Conservation (phyloP, 2,329 filamentous ascomycete genomes). For the Penicillium aurantiogriseum region DNA sequence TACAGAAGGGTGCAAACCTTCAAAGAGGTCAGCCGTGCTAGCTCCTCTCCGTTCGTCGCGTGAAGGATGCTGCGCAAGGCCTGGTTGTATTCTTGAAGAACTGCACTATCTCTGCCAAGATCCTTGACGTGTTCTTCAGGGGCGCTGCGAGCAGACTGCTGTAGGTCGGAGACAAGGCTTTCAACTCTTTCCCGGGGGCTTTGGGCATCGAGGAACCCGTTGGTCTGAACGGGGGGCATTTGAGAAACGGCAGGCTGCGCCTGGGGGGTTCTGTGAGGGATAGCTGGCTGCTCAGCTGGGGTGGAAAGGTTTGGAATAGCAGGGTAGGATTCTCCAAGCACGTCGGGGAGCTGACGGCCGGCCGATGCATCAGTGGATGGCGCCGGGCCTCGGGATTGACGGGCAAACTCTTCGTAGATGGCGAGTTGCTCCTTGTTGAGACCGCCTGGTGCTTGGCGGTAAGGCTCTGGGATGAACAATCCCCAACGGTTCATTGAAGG, state of each 20-base stretch:
- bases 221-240: constrained; percentile 41
- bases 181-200: constrained; percentile 55
- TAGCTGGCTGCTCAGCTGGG: constrained; percentile 60
- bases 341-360: constrained; percentile 61
- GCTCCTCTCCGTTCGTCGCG: constrained; percentile 56
- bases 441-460: constrained; percentile 77
- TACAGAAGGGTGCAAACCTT: constrained; percentile 59
- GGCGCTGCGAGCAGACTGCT: constrained; percentile 56
- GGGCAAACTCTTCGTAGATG: constrained; percentile 94
- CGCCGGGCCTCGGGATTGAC: constrained; percentile 69
- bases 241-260: constrained; percentile 42
- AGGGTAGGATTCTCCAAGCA: constrained; percentile 61
- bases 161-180: constrained; percentile 56
- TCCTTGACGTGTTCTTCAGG: constrained; percentile 59
- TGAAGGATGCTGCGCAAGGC: constrained; percentile 54
- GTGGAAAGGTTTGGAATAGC: constrained; percentile 61
- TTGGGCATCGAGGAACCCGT: constrained; percentile 59
- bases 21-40: constrained; percentile 56
- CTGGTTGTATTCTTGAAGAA: constrained; percentile 60
- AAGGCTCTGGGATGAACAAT: constrained; percentile 89
- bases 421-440: constrained; percentile 89
- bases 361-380: constrained; percentile 56
- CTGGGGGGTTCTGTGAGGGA: constrained; percentile 58
- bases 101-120: constrained; percentile 53
- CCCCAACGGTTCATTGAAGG: constrained; percentile 83